Conservation (phyloP, 352 stramenopile genomes). For the Phytopythium sindhum region DNA sequence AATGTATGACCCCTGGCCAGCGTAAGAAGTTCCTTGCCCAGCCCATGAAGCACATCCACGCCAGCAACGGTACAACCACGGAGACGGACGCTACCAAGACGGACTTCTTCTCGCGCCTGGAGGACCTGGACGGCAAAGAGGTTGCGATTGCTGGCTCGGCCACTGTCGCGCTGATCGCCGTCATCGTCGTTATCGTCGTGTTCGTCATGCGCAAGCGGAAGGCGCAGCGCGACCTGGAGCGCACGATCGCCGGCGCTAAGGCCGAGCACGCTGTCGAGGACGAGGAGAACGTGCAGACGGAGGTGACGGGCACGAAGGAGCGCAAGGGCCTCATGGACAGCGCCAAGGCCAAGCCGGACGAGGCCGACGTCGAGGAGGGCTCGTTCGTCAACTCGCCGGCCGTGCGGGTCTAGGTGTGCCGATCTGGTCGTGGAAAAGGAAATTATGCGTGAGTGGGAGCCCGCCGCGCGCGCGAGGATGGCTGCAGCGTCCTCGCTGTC, state of each 20-base stretch:
- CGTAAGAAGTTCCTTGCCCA: constrained; percentile 80
- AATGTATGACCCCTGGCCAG: constrained; percentile 79
- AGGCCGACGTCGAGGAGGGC: constrained; percentile 59
- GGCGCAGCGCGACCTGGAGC: constrained; percentile 73
- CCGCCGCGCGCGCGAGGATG: constrained; percentile 1
- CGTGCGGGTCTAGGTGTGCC: constrained; percentile 55
- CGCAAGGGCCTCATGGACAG: constrained; percentile 71
- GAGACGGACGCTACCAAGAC: constrained; percentile 48
- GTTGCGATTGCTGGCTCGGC: constrained; percentile 62
- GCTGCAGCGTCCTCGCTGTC: background rate
- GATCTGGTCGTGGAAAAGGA: background rate
- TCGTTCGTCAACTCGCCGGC: constrained; percentile 85
- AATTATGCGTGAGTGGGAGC: constrained; percentile 5
- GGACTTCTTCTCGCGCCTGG: constrained; percentile 62
- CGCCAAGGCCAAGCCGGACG: constrained; percentile 57
- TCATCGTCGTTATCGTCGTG: constrained; percentile 64
- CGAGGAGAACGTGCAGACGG: constrained; percentile 44
- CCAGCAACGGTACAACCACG: constrained; percentile 46
- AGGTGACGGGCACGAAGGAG: constrained; percentile 62
- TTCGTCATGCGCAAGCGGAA: constrained; percentile 79
- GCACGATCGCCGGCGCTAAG: constrained; percentile 79
- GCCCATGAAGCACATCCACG: constrained; percentile 86
- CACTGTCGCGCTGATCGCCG: constrained; percentile 54
- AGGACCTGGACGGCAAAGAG: constrained; percentile 61
- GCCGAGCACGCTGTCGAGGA: constrained; percentile 71